Base-by-base conservation (phyloP, 2,329 filamentous ascomycete genomes). In the Talaromyces sp. region DNA sequence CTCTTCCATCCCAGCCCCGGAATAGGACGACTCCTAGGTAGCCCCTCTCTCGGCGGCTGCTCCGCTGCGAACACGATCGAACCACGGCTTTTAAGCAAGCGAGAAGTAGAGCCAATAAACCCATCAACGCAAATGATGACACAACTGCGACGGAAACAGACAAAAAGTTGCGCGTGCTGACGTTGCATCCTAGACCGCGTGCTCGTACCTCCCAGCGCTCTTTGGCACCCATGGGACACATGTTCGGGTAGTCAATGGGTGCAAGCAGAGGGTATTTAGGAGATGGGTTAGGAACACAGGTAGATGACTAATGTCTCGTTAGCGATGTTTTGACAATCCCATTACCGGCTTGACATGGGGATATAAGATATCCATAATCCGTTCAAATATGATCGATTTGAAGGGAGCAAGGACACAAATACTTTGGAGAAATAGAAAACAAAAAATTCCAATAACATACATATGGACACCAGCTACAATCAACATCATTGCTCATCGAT, bases 191-290 rank as follows among this genome's bases (percentile, higher is more conserved):
- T 25, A 78, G 72, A 0, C 75, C 72, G 17, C 65, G 58, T 11
- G 74, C 69, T 7, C 77, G 70, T 25, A 79, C 65, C 56, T 79
- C 77, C 76, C 77, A 79, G 58, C 74, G 67, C 67, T 79, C 77
- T 54, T 72, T 69, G 22, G 71, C 66, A 2, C 70, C 74, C 27
- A 78, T 68, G 0, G 77, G 75, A 58, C 77, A 79, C 59, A 79
- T 74, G 4, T 68, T 60, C 3, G 66, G 63, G 9, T 73, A 70
- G 33, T 67, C 54, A 10, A 79, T 59, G 0, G 77, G 76, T 8
- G 76, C 70, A 49, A 79, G 63, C 54, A 79, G 75, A 0, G 73
- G 74, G 42, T 78, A 63, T 17, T 66, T 68, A 27, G 55, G 11
- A 28, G 70, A 64, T 30, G 65, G 63, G 61, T 77, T 78, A 1